Conservation (phyloP, 495 filamentous ascomycete species). For the Staphylotrichum longicolle region DNA sequence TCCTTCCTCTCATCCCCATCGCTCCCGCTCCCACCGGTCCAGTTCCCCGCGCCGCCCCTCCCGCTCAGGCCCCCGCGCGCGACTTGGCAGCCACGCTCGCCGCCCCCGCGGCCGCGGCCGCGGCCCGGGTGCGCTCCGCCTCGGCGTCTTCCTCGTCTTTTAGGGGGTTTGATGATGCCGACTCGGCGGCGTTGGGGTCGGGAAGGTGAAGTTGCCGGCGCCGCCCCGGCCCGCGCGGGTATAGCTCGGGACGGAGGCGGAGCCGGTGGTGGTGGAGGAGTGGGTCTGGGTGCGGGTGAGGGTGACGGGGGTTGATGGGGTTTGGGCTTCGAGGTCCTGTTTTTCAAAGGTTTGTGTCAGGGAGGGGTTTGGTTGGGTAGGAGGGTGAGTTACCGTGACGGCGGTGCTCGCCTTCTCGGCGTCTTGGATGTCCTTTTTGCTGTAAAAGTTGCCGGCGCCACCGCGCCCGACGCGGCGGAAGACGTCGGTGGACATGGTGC, state of each 20-base stretch:
- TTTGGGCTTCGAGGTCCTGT: slow-evolving; percentile 49
- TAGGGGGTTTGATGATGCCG: slow-evolving; percentile 33
- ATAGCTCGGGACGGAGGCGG: slow-evolving; percentile 36
- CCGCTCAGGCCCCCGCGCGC: slow-evolving; percentile 34
- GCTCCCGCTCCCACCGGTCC: slow-evolving; percentile 30
- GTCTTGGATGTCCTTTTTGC: slow-evolving; percentile 52
- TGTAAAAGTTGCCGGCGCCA: slow-evolving; percentile 63
- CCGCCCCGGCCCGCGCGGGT: slow-evolving; percentile 58
- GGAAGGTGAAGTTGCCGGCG: slow-evolving; percentile 48
- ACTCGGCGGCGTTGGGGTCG: slow-evolving; percentile 1
- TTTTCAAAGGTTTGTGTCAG: background rate
- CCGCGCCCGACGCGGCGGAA: slow-evolving; percentile 48
- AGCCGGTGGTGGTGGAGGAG: slow-evolving; percentile 5
- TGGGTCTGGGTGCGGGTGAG: slow-evolving; percentile 13
- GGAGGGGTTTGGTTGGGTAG: slow-evolving; percentile 14
- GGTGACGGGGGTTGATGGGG: slow-evolving; percentile 8
- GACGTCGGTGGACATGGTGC: slow-evolving; percentile 29
- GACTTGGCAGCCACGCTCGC: slow-evolving; percentile 26
- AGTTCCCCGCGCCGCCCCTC: slow-evolving; percentile 62
- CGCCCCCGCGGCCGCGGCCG: slow-evolving; percentile 16
- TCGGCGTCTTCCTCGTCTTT: background rate
- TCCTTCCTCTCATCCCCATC: slow-evolving; percentile 33
- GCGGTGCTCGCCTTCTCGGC: slow-evolving; percentile 32
- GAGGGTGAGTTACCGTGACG: slow-evolving; percentile 15
- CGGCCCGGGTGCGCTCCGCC: slow-evolving; percentile 27